Base-by-base conservation (phyloP, 2,329 filamentous ascomycete species). In the Plectosphaerella sp. region DNA sequence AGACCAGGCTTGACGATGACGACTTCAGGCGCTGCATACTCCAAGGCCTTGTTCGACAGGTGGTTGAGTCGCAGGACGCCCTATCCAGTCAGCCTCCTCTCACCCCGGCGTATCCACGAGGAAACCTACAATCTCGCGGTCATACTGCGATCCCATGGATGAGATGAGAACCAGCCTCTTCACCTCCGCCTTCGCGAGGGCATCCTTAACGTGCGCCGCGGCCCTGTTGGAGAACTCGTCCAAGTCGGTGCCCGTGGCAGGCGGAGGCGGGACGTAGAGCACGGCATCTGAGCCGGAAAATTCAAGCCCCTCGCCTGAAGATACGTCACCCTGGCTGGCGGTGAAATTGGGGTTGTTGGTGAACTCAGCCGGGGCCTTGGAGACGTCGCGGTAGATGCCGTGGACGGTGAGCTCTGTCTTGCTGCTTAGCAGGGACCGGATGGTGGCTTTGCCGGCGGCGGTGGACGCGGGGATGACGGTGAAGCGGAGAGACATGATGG, bases 401-500 rank as follows among this genome's bases (percentile, higher is more conserved):
- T 58, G 60, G 28, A 70, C 51, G 4, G 36, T n/a, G 1, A 58
- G 60, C 2, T 60, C 54, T 3, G 12, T 52, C 1, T 58, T 39
- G 5, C 61, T 58, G 4, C 50, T 48, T 0, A 70, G 51, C 2
- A 69, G 61, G 3, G 42, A 46, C 2, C 61, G 60, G 16, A 70
- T 66, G 1, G 65, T 62, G 12, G 61, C 62, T 28, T 54, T 56
- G 14, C 67, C 67, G n/a, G 61, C 64, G 42, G 62, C 58, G 15
- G 65, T 63, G 5, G 67, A 69, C 12, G 67, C 67, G 8, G 67
- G 67, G 1, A 69, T 37, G 22, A 70, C 51, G 5, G 64, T 64
- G 51, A 69, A 59, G n/a, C 62, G 60, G n/a, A 25, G 33, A 47
- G 58, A 10, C 66, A 68, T 68, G 28, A 33, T 33, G 28, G 11